Evolutionary conservation across 208 protist species (phyloP).

Genomic region (Crithidia expoeki): DNA sequence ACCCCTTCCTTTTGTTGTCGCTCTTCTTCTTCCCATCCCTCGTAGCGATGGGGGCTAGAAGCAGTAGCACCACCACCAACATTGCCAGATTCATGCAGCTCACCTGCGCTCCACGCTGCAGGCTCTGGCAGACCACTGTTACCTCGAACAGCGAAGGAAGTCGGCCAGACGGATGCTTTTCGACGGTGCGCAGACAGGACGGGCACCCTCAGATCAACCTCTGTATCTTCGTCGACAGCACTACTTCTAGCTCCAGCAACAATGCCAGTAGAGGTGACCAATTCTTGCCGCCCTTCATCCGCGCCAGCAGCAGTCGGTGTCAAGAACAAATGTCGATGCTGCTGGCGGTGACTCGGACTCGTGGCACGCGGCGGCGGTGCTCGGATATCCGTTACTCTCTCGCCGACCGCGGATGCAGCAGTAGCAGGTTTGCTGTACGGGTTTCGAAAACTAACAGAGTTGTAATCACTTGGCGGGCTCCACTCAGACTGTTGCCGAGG

Average conservation of each 20-base stretch:
- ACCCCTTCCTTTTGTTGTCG: not conserved
- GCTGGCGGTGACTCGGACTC: not conserved
- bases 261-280: too few relatives aligned
- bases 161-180: not conserved
- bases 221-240: not conserved
- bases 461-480: not conserved
- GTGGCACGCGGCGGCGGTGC: slow-evolving; percentile 20
- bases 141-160: too few relatives aligned
- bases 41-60: not conserved
- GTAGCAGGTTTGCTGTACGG: not conserved
- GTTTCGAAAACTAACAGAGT: not conserved
- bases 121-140: slow-evolving; percentile 1
- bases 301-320: not conserved
- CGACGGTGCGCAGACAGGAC: slow-evolving; percentile 1
- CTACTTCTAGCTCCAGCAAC: too few relatives aligned
- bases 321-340: not conserved
- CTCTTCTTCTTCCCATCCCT: not conserved
- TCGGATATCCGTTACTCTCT: too few relatives aligned
- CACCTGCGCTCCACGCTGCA: not conserved
- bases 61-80: not conserved
- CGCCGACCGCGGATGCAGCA: too few relatives aligned
- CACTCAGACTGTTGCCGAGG: not conserved
- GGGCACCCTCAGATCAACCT: slow-evolving; percentile 1
- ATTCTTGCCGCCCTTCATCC: too few relatives aligned
- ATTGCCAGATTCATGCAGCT: not conserved